Evolutionary conservation across 2,329 filamentous ascomycete genomes (phyloP).

Genomic region (Trichoderma sp.): DNA sequence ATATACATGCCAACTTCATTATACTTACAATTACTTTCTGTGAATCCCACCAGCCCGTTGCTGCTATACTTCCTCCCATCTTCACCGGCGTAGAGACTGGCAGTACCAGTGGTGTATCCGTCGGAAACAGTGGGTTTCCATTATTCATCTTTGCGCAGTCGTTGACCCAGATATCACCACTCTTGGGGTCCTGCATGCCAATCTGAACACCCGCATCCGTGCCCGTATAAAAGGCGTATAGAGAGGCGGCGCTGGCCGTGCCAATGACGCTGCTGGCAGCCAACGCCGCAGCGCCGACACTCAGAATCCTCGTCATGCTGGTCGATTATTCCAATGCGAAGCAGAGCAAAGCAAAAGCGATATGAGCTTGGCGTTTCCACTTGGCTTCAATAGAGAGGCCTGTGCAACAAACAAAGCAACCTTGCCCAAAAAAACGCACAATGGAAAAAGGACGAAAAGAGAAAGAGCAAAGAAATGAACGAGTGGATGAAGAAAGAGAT

Average conservation of each 20-base stretch:
- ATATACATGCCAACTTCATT: neutral
- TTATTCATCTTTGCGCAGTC: neutral
- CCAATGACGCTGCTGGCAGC: conserved; percentile 6
- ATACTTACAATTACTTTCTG: conserved; percentile 1
- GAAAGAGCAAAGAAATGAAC: neutral
- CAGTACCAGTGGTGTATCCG: neutral
- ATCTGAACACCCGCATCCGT: conserved; percentile 3
- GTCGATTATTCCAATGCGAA: neutral
- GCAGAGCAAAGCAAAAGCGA: neutral
- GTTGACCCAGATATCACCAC: conserved; percentile 12
- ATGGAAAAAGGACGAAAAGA: neutral
- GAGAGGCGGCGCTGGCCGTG: conserved; percentile 6
- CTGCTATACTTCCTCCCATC: neutral
- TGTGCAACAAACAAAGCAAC: neutral
- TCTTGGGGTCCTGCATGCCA: conserved; percentile 18
- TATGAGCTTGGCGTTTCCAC: conserved; percentile 12
- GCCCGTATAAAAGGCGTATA: conserved; percentile 18
- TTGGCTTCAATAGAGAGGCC: neutral
- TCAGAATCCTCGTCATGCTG: neutral
- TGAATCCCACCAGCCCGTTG: conserved; percentile 24
- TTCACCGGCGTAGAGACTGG: neutral
- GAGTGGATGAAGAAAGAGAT: neutral
- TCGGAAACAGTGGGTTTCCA: conserved; percentile 14
- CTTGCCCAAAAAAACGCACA: neutral
- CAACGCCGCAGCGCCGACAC: conserved; percentile 2